A percentile compares a stretch with the other conserved stretches of the same genome.
Conservation (phyloP, 148 eudicot species). For the Rhododendron kiyosumense region DNA sequence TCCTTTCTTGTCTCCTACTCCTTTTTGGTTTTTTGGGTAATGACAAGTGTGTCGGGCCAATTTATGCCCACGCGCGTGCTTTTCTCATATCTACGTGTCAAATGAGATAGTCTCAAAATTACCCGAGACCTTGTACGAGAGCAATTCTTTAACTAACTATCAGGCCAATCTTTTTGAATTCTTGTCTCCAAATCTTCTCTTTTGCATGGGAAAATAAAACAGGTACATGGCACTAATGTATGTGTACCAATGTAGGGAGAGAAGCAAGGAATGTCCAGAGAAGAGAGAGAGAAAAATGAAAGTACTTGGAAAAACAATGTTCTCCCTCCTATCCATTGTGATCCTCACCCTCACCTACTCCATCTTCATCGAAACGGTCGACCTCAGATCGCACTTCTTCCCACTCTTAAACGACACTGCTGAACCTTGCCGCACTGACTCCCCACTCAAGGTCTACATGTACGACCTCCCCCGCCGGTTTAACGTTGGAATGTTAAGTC, state of each 20-base stretch:
- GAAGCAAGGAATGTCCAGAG: background rate
- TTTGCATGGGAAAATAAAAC: background rate
- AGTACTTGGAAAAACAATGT: slow-evolving; percentile 23
- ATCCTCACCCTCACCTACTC: slow-evolving; percentile 21
- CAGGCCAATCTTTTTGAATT: background rate
- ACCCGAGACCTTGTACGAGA: too few species aligned
- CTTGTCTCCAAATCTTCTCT: too few species aligned
- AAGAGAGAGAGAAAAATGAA: slow-evolving; percentile 10
- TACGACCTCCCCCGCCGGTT: slow-evolving; percentile 67
- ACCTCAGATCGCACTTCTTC: slow-evolving; percentile 38
- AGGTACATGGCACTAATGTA: background rate
- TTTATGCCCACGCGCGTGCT: background rate
- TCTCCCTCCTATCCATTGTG: slow-evolving; percentile 20
- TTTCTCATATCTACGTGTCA: background rate
- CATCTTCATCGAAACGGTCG: slow-evolving; percentile 25
- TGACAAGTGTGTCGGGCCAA: background rate
- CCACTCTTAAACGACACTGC: slow-evolving; percentile 25
- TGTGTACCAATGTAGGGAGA: background rate
- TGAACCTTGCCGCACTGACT: slow-evolving; percentile 19
- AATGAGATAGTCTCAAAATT: background rate
- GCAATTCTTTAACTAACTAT: too few species aligned
- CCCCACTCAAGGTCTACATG: slow-evolving; percentile 66
- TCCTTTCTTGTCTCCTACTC: background rate
- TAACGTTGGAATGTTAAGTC: slow-evolving; percentile 54
- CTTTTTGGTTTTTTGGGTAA: background rate